Base-by-base conservation (phyloP, 2,329 filamentous ascomycete species). In the Exophiala aquamarina region DNA sequence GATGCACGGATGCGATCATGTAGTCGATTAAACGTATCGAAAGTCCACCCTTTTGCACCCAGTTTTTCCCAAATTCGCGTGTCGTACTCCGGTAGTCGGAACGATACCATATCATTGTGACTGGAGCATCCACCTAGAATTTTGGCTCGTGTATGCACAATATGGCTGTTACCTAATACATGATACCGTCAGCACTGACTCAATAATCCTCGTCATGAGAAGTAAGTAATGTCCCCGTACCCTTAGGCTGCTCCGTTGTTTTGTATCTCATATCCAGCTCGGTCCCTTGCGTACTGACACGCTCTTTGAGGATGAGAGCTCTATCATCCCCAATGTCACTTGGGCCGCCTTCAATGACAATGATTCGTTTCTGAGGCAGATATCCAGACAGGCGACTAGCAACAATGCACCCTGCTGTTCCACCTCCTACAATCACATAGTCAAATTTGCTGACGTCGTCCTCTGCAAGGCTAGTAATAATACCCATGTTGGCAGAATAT, bases 391-490 rank as follows among this genome's bases (percentile, higher is more conserved):
- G 65, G 1, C 74, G 67, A 7, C 70, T 61, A 3, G 73, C 74
- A 3, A 80, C 63, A 2, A 68, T 69, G 13, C 79, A 64, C 11
- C 77, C 77, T 11, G 75, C 75, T 3, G 75, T 79, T 7, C 77
- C 77, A 28, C 77, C 77, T 15, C 78, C 77, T 11, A 79, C 61
- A 46, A 81, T 58, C 21, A 78, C 54, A 19, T 50, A 53, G 46
- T 53, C 50, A 19, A 36, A 52, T 31, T 26, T 26, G 23, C 6
- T 26, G 23, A n/a, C n/a, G n/a, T n/a, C n/a, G n/a, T n/a, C n/a
- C n/a, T n/a, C n/a, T n/a, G n/a, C n/a, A n/a, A n/a, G n/a, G n/a
- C n/a, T n/a, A n/a, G n/a, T n/a, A n/a, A n/a, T n/a, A n/a, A n/a
- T n/a, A n/a, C n/a, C n/a, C n/a, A n/a, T n/a, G n/a, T n/a, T n/a